Base-by-base conservation (phyloP, 805 yeast genomes). In the Starmerella geochares region DNA sequence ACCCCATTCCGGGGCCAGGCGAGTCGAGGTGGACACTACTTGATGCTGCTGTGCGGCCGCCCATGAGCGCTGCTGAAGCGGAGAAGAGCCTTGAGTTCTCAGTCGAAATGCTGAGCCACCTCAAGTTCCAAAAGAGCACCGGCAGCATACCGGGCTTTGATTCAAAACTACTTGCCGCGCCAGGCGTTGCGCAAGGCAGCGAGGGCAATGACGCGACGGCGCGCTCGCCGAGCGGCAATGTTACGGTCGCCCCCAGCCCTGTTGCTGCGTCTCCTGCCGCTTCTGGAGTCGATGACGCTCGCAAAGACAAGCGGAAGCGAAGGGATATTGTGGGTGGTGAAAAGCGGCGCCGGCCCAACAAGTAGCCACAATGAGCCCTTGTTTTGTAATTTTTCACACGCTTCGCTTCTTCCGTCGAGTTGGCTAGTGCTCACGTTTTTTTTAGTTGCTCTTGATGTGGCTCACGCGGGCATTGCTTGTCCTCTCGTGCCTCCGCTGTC, bases 61-160 rank as follows among this genome's bases (percentile, higher is more conserved):
- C 73, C 29, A 65, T 73, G 7, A 70, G 79, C 19, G 70, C 73
- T 32, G 71, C 68, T 32, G 68, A 81, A 29, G 32, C 40, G 9
- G 25, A 35, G 35, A 21, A 23, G 33, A 21, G 37, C 16, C 54
- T 52, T 16, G 54, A 53, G 6, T 47, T 56, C 47, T 17, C 40
- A 13, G 35, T 20, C 13, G 80, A 78, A 36, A 67, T 73, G 6
- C 68, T 67, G n/a, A 62, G 74, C 47, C 67, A 83, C 27, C 66
- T 85, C 50, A 69, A 70, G 53, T 79, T 85, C 54, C 84, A 80
- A 40, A 78, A 74, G 56, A 79, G 86, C 2, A 74, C 82, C 0
- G 73, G 76, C 49, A 92, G 92, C 1, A 75, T 85, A 14, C 86
- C 88, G 0, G 94, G 90, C 0, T 83, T 84, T 60, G 83, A 82